Evolutionary conservation across 2,329 filamentous ascomycete genomes (phyloP).

Genomic region (Aspergillus neotritici): DNA sequence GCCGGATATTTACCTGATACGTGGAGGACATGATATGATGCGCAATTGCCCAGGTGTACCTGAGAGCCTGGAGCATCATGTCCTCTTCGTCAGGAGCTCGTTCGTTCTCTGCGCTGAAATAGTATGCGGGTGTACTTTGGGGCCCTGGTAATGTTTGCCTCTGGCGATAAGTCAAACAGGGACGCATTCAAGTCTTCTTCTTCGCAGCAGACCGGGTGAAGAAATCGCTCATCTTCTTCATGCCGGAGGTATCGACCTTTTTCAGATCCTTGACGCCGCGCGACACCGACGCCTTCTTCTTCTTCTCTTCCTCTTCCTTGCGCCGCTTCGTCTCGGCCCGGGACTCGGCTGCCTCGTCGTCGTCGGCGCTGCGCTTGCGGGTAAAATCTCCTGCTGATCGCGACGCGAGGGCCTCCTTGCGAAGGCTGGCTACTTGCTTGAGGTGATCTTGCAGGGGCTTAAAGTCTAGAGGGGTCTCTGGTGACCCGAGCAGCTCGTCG

Average conservation of each 20-base stretch:
- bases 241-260: conserved; percentile 85
- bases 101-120: too few species aligned
- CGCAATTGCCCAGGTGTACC: too few species aligned
- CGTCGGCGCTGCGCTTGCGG: conserved; percentile 37
- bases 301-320: conserved; percentile 83
- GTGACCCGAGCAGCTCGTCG: conserved; percentile 33
- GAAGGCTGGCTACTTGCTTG: conserved; percentile 58
- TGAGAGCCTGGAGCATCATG: too few species aligned
- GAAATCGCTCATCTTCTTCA: conserved; percentile 96
- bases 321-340: conserved; percentile 75
- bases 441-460: conserved; percentile 65
- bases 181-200: conserved; percentile 28
- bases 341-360: conserved; percentile 41
- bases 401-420: conserved; percentile 64
- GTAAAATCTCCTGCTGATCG: conserved; percentile 51
- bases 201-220: conserved; percentile 61
- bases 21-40: too few species aligned
- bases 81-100: too few species aligned
- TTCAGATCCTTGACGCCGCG: conserved; percentile 71
- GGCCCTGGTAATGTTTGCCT: too few species aligned
- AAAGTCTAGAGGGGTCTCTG: conserved; percentile 58
- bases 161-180: not conserved
- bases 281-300: conserved; percentile 69
- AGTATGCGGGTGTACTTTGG: too few species aligned
- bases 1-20: too few species aligned